Evolutionary conservation across 148 eudicot genomes (phyloP).

Genomic region (Camellia sinensis): DNA sequence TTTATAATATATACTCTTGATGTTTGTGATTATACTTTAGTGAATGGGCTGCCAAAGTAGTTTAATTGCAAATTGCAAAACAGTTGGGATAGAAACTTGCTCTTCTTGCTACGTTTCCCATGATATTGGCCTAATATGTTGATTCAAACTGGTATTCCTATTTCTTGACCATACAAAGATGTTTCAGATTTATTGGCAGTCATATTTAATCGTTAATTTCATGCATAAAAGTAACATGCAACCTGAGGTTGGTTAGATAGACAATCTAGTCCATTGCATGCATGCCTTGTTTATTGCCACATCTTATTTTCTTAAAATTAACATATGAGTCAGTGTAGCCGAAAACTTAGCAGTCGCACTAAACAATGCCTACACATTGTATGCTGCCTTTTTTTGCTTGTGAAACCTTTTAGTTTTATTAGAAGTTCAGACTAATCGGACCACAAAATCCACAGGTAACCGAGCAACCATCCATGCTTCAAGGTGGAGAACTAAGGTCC

Average conservation of each 20-base stretch:
- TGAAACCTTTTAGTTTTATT: not conserved
- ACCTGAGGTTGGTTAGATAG: not conserved
- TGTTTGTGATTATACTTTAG: not conserved
- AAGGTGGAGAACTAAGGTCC: slow-evolving; percentile 95
- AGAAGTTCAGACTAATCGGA: not conserved
- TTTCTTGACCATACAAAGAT: not conserved
- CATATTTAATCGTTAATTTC: not conserved
- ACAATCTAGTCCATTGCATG: not conserved
- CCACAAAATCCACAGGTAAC: slow-evolving; percentile 52
- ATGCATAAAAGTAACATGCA: not conserved
- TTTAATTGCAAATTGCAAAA: not conserved
- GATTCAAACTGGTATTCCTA: not conserved
- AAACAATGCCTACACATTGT: not conserved
- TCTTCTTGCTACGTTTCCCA: not conserved
- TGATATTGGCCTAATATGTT: not conserved
- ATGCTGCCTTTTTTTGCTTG: not conserved
- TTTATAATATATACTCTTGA: not conserved
- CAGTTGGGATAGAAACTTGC: not conserved
- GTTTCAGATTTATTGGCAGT: not conserved
- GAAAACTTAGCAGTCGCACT: not conserved
- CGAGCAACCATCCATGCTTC: slow-evolving; percentile 96
- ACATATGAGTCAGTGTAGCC: not conserved
- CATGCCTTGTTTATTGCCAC: not conserved
- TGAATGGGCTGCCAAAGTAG: not conserved
- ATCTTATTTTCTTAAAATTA: not conserved